A percentile compares a stretch with the other conserved stretches of the same genome.
phyloP scores from a whole-genome alignment of 768 basidiomycete genomes.

The Termitomyces sp. region DNA sequence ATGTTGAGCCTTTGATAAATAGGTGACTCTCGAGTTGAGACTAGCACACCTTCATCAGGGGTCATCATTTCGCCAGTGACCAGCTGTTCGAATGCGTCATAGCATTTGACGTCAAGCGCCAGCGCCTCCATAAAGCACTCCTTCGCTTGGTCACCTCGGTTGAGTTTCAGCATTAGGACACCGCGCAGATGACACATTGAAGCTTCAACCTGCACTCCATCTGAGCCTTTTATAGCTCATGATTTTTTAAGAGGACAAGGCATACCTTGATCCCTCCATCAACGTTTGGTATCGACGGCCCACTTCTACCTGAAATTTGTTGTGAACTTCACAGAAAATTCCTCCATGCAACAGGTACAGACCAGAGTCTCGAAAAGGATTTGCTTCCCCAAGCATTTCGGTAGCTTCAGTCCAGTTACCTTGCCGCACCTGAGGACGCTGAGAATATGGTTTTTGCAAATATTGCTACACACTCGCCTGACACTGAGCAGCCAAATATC shows the following conservation, averaged over 20 bases:
- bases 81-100: slow-evolving; percentile 90
- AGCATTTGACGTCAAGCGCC: slow-evolving; percentile 93
- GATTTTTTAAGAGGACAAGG: slow-evolving; percentile 7
- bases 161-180: slow-evolving; percentile 90
- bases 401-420: slow-evolving; percentile 91
- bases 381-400: slow-evolving; percentile 90
- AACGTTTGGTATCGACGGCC: slow-evolving; percentile 69
- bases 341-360: background rate
- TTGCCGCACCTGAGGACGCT: slow-evolving; percentile 58
- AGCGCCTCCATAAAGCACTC: slow-evolving; percentile 95
- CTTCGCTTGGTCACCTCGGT: slow-evolving; percentile 88
- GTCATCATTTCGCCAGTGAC: slow-evolving; percentile 95
- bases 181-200: slow-evolving; percentile 63
- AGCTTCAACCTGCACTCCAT: slow-evolving; percentile 73
- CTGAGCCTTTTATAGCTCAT: background rate
- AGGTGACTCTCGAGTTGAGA: background rate
- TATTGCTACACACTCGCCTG: slow-evolving; percentile 47
- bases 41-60: slow-evolving; percentile 78
- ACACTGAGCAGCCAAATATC: slow-evolving; percentile 96
- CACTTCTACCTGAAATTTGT: slow-evolving; percentile 48
- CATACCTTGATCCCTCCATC: slow-evolving; percentile 93
- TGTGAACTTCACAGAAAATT: background rate
- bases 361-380: slow-evolving; percentile 81
- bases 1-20: background rate
- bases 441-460: slow-evolving; percentile 9